These are phyloP conservation scores for Avena insularis DNA, from an alignment of 176 grass and related monocot species.

Conservation along the genomic window DNA sequence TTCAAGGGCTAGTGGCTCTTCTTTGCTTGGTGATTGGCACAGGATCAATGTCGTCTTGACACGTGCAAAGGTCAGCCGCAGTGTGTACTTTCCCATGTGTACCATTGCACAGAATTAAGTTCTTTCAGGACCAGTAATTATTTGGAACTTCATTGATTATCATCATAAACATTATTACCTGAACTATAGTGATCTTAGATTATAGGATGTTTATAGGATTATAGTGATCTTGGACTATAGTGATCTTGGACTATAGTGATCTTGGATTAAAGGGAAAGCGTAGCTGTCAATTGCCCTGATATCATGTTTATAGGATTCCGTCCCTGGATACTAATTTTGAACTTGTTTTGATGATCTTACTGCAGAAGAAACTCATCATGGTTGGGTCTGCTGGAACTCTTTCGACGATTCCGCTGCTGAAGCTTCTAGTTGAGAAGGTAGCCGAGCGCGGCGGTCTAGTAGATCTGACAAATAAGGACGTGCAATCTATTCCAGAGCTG, in stretches of 20 bases:
- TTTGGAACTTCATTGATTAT: not conserved
- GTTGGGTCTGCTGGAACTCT: conserved; percentile 76
- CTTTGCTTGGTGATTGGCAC: conserved; percentile 97
- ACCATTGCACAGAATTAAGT: not conserved
- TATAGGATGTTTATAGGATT: too few relatives aligned
- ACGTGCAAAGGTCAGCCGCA: conserved; percentile 77
- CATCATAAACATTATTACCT: not conserved
- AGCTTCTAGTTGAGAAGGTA: conserved; percentile 81
- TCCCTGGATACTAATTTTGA: conserved; percentile 8
- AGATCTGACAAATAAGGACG: conserved; percentile 68
- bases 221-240: too few relatives aligned
- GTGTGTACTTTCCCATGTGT: not conserved
- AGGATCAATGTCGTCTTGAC: conserved; percentile 91
- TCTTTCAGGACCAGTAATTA: not conserved
- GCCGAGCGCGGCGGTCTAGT: conserved; percentile 60
- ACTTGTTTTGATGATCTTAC: conserved; percentile 26
- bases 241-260: too few relatives aligned
- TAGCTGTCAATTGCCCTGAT: not conserved
- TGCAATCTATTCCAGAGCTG: conserved; percentile 39
- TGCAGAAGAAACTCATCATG: conserved; percentile 96
- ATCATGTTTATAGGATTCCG: not conserved
- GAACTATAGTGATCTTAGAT: not conserved
- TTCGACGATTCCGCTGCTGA: conserved; percentile 73
- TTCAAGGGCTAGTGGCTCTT: conserved; percentile 61
- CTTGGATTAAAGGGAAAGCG: too few relatives aligned